A percentile compares a stretch with the other conserved stretches of the same genome.
Conservation (phyloP, 306 rosid genomes). For the Senna tora region DNA sequence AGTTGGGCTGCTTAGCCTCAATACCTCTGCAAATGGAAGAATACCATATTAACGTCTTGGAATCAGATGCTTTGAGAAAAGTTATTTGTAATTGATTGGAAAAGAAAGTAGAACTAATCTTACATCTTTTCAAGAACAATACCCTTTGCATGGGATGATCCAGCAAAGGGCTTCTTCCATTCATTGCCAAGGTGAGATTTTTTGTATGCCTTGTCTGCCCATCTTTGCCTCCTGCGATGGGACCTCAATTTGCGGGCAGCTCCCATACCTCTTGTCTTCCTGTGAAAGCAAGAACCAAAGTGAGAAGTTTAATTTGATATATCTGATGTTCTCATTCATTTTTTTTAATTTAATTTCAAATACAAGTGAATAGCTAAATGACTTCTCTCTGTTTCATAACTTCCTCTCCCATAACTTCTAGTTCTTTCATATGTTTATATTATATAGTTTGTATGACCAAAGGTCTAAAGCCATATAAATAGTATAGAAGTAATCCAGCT, state of each 20-base stretch:
- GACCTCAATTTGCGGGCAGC: constrained; percentile 75
- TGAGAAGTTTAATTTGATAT: not conserved
- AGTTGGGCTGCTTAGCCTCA: constrained; percentile 90
- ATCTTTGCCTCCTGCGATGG: constrained; percentile 68
- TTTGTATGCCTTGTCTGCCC: constrained; percentile 79
- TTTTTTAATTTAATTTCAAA: too few relatives aligned
- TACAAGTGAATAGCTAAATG: too few relatives aligned
- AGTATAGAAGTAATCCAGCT: not conserved
- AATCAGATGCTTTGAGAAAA: not conserved
- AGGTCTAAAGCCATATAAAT: too few relatives aligned
- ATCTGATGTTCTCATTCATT: not conserved
- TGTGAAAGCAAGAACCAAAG: constrained; percentile 7
- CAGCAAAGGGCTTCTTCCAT: constrained; percentile 89
- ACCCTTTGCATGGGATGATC: constrained; percentile 87
- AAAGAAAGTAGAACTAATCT: not conserved
- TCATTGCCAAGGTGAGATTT: constrained; percentile 77
- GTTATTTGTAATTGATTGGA: too few relatives aligned
- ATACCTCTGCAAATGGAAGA: constrained; percentile 58
- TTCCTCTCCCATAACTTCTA: too few relatives aligned
- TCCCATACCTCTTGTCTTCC: constrained; percentile 79
- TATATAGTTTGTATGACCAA: too few relatives aligned
- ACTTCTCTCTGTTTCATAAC: too few relatives aligned
- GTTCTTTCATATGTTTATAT: too few relatives aligned
- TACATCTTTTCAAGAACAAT: constrained; percentile 86
- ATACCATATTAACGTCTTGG: not conserved